Evolutionary conservation across 208 protist genomes (phyloP), one percentile per base, ranked within the genome.

Genomic region (Balamuthia mandrillaris): DNA sequence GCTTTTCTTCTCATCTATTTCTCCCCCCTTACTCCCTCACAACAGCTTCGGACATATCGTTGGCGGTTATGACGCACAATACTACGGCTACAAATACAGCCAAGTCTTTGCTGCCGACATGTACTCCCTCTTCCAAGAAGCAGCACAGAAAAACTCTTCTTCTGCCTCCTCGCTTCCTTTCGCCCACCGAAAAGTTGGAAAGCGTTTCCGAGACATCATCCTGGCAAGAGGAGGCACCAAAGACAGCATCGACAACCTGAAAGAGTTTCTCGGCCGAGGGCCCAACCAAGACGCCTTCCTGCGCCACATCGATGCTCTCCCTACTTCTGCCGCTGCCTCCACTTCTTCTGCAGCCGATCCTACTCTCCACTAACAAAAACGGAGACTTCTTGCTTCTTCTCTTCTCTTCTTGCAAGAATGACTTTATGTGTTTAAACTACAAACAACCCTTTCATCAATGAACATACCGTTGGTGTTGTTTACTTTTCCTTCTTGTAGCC

Each of bases 51-150:
- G 86, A 2, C 89, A 94, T 44, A 52, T 92, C 14, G 70, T 86
- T 1, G 87, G 90, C 74, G 88, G 18, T n/a, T n/a, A 54, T n/a
- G 90, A 92, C 78, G 81, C 83, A 4, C 63, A 79, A 44, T 94
- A 94, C 65, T 94, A 94, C 81, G 90, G 89, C 21, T 94, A 94
- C 68, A 70, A 93, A 79, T 94, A 87, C 66, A 58, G 33, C 35
- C 85, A 94, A 79, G 90, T 92, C 1, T 92, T 88, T 44, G 37
- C 49, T 18, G 47, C 41, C 29, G 90, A 92, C 58, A 88, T 92
- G 88, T 92, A 87, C 60, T 51, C 21, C 9, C 68, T 65, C 2
- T 92, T 92, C 63, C 39, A 89, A 78, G 47, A 82, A 39, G 12
- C 47, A n/a, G n/a, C n/a, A n/a, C n/a, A n/a, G n/a, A n/a, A n/a